phyloP scores from a whole-genome alignment of 2,329 filamentous ascomycete species.

The Penicillium sp. region DNA sequence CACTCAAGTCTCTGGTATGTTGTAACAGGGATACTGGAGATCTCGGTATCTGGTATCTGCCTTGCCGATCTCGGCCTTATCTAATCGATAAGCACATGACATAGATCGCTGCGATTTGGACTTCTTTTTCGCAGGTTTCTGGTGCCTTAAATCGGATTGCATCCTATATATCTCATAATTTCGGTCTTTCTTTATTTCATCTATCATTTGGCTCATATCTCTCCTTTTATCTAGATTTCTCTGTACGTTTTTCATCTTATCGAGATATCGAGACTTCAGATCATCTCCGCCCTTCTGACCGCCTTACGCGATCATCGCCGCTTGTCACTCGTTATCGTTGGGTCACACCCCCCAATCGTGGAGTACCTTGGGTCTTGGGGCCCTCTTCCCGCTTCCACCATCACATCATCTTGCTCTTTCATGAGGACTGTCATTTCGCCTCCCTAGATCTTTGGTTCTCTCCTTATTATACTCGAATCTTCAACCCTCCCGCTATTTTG shows the following conservation, averaged over 20 bases:
- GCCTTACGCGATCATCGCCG: conserved; percentile 27
- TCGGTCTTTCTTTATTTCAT: neutral
- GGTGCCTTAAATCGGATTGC: neutral
- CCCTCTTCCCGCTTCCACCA: conserved; percentile 19
- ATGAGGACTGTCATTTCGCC: conserved; percentile 16
- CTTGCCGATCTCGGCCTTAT: conserved; percentile 25
- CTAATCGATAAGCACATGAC: conserved; percentile 24
- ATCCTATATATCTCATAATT: neutral
- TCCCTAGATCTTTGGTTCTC: conserved; percentile 1
- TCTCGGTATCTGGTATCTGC: neutral
- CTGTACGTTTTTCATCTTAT: conserved; percentile 3
- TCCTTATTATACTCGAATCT: conserved; percentile 3
- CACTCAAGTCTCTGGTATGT: neutral
- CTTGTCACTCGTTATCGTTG: conserved; percentile 34
- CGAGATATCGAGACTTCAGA: conserved; percentile 2
- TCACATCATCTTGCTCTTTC: conserved; percentile 32
- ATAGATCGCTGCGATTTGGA: conserved; percentile 12
- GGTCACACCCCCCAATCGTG: conserved; percentile 25
- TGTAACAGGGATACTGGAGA: neutral
- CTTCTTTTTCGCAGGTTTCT: neutral
- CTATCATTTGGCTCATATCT: neutral
- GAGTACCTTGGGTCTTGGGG: conserved; percentile 26
- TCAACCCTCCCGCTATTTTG: neutral
- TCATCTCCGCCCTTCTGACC: conserved; percentile 34
- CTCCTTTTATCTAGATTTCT: neutral